Base-by-base conservation (phyloP, 2,329 filamentous ascomycete species). In the Diaporthe sp. region DNA sequence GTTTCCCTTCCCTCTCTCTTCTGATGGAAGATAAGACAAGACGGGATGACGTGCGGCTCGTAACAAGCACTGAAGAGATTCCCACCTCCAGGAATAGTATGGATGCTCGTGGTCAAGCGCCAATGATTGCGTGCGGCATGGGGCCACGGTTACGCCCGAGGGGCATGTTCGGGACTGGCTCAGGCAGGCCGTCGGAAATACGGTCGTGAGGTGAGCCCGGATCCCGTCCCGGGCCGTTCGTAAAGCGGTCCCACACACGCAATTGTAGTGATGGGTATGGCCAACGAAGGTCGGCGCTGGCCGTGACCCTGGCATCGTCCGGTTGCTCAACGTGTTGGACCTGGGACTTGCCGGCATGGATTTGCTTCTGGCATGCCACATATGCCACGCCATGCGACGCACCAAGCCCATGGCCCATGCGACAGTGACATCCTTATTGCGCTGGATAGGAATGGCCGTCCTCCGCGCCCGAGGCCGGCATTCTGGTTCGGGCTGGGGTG, bases 1-100 rank as follows among this genome's bases (percentile, higher is more conserved):
- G 30, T 57, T 71, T 58, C 54, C 38, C 52, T n/a, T n/a, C 33
- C 30, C 9, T 38, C 28, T 61, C 33, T 38, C 22, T 71, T 38
- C 35, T 66, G 35, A 50, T n/a, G 52, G 58, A 25, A 50, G 58
- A 45, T 35, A 57, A 58, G 69, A 72, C 45, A 30, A 30, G 45
- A 55, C 38, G 42, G 50, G 38, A 68, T 73, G 71, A 50, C 71
- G 71, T 73, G 61, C 40, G 38, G 50, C n/a, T 52, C 19, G 52
- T 52, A 52, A 50, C 45, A 52, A 67, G 28, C 42, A 35, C 42
- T 12, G 30, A 17, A 28, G 2, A n/a, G 30, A 35, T n/a, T 19
- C 22, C 30, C 30, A 28, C 12, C 15, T 67, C 61, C 30, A 52
- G 42, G 61, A 67, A 50, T 35, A 52, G 42, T 50, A 35, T 10